Evolutionary conservation across 2,329 filamentous ascomycete genomes (phyloP).

Genomic region (Aspergillus oerlinghausenensis): DNA sequence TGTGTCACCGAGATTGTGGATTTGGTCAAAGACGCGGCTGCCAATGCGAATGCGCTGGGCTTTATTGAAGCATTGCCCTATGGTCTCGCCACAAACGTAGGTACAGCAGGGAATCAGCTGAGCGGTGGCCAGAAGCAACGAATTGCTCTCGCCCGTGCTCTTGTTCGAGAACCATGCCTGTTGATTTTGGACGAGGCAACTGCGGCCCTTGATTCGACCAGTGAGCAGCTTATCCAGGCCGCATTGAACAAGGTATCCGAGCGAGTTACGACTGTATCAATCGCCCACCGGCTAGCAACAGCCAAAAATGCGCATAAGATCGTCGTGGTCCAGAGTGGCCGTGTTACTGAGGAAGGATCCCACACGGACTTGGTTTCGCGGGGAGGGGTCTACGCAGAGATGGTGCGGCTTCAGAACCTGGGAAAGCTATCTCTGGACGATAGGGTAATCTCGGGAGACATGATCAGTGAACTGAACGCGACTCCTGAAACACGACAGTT

Average conservation of each 20-base stretch:
- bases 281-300: conserved; percentile 35
- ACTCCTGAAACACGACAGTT: conserved; percentile 6
- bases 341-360: conserved; percentile 31
- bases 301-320: conserved; percentile 36
- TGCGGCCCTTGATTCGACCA: conserved; percentile 33
- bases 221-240: conserved; percentile 32
- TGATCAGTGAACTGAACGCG: conserved; percentile 13
- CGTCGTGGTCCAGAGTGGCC: conserved; percentile 31
- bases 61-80: conserved; percentile 25
- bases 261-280: conserved; percentile 31
- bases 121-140: conserved; percentile 79
- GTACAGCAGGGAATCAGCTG: conserved; percentile 23
- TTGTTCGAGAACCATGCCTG: conserved; percentile 79
- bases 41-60: conserved; percentile 21
- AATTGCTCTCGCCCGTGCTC: conserved; percentile 79
- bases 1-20: conserved; percentile 24
- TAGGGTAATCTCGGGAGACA: conserved; percentile 10
- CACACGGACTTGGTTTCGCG: conserved; percentile 28
- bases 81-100: conserved; percentile 33
- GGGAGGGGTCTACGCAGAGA: conserved; percentile 45
- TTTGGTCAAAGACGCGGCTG: conserved; percentile 25
- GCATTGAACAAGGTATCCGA: conserved; percentile 26
- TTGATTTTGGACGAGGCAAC: conserved; percentile 47
- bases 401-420: conserved; percentile 46
- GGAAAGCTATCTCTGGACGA: conserved; percentile 20